Evolutionary conservation across 768 basidiomycete genomes (phyloP), one percentile per base, ranked within the genome.

Genomic region (Suillus weaverae): DNA sequence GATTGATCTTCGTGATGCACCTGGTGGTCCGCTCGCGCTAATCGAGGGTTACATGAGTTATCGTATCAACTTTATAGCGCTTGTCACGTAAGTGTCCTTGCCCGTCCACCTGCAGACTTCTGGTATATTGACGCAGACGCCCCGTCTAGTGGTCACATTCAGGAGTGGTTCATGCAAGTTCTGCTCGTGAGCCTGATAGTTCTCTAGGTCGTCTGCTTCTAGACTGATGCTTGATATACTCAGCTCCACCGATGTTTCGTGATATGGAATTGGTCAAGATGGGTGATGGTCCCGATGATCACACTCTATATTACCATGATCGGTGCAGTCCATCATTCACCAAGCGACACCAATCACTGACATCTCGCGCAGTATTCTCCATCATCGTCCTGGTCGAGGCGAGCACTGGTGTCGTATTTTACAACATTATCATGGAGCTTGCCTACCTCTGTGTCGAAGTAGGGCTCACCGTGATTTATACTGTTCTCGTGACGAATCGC

Each of bases 371-470:
- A 73, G 71, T 41, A 22, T 66, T 67, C 62, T 66, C 73, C 18
- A 63, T 71, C 9, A 14, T 68, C 8, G 57, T 74, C 54, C 66
- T 74, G 9, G 66, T 60, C 4, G 62, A 67, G 63, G 43, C 69
- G 26, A 16, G 26, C 11, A 70, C 26, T 11, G 71, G 68, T 20
- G 44, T 63, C 13, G 11, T 61, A 41, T 74, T 73, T 64, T 73
- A 73, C 57, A 64, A 75, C 56, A 60, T 75, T 54, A 62, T 67
- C 61, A 54, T 67, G n/a, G 65, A 73, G 55, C 41, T 77, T 14
- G 67, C 70, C 2, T 80, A 79, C 62, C 72, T 74, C 55, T 72
- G 63, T 36, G 65, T 78, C 20, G 68, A 77, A 30, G 62, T 79
- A 3, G 71, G 70, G 18, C 62, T 77, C 32, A 79, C 76, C 46